Evolutionary conservation across 2,329 filamentous ascomycete genomes (phyloP).

Genomic region (Diaporthe citriasiana): DNA sequence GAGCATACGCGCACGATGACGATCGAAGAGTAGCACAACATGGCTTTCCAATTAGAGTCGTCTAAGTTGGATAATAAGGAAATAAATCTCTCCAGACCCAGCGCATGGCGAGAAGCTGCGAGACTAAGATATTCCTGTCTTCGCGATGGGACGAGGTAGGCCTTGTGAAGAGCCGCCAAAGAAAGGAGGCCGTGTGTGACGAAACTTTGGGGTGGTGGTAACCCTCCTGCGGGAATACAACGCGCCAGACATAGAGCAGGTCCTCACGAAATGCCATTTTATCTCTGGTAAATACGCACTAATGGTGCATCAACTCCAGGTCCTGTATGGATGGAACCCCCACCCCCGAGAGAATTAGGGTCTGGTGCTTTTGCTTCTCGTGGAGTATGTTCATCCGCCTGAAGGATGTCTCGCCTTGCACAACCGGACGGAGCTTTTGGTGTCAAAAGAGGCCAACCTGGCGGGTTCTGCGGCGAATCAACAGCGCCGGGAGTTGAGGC

Average conservation of each 20-base stretch:
- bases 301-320: constrained; percentile 4
- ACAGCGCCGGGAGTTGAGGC: background rate
- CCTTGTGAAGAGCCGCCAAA: constrained; percentile 14
- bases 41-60: constrained; percentile 7
- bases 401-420: background rate
- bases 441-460: background rate
- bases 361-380: background rate
- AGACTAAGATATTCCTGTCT: background rate
- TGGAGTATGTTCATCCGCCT: background rate
- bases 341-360: background rate
- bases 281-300: background rate
- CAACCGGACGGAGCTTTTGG: background rate
- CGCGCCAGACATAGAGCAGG: background rate
- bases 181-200: constrained; percentile 30
- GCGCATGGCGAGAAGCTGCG: background rate
- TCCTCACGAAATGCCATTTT: background rate
- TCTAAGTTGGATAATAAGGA: background rate
- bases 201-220: constrained; percentile 13
- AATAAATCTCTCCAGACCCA: background rate
- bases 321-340: background rate
- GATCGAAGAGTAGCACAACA: constrained; percentile 5
- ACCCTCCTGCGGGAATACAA: constrained; percentile 5
- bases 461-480: background rate
- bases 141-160: background rate
- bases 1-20: constrained; percentile 8